Base-by-base conservation (phyloP, 352 stramenopile species). In the Globisporangium splendens region DNA sequence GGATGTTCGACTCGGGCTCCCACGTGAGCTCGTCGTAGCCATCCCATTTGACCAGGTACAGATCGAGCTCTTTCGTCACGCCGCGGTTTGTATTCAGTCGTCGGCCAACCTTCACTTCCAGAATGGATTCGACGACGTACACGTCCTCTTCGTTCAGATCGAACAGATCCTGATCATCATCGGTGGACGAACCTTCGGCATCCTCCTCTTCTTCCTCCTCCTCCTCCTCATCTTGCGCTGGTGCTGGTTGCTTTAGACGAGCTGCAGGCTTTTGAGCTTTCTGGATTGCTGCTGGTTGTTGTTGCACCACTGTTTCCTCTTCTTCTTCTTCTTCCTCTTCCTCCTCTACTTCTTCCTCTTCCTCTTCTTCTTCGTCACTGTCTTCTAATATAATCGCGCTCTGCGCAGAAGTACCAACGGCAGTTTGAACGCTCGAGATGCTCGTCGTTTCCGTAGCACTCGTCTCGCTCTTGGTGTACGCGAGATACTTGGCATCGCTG, bases 21-120 rank as follows among this genome's bases (percentile, higher is more conserved):
- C 83, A 92, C 24, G 83, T 92, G 7, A 92, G 66, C 57, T 92
- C 83, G 35, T 92, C 65, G 65, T 90, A 92, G 39, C 74, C 73
- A 51, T 88, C 79, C 83, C 83, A 92, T 46, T 92, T 92, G 35
- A 90, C 79, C 8, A 92, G 71, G 46, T 82, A 90, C 42, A 88
- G 60, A 54, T 91, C 81, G 8, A 69, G 64, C 48, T 91, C 81
- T 55, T 91, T 91, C 1, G 66, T 73, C 33, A 68, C 65, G 21
- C 59, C 62, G 17, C 61, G 69, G 35, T 47, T 61, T 1, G 68
- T 75, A 24, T 78, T 39, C 20, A 86, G 51, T 14, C 69, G 68
- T 10, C 76, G 68, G 11, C 80, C 80, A 49, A 77, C 65, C 59
- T 88, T 89, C 21, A 86, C 69, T 41, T 83, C 75, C n/a, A 91